Evolutionary conservation across 176 grass and related monocot genomes (phyloP).

Genomic region (Oryza meridionalis): DNA sequence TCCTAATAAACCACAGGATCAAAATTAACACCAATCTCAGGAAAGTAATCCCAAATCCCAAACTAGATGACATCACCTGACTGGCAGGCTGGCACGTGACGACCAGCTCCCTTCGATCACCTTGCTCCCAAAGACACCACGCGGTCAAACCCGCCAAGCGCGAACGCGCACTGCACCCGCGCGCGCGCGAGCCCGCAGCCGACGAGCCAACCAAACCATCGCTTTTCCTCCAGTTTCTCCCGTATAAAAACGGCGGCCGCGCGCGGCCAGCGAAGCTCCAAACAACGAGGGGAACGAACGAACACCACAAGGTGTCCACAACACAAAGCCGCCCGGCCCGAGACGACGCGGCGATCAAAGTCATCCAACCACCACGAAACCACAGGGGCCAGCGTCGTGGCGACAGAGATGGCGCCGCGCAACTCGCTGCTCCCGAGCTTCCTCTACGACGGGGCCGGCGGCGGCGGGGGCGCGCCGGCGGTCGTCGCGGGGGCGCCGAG

Average conservation of each 20-base stretch:
- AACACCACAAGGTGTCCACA: background rate
- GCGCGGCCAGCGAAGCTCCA: constrained; percentile 20
- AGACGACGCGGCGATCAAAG: background rate
- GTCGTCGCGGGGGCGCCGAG: constrained; percentile 55
- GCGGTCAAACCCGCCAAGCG: constrained; percentile 12
- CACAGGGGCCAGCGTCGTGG: background rate
- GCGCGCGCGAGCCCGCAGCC: background rate
- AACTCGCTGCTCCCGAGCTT: constrained; percentile 67
- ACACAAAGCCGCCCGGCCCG: background rate
- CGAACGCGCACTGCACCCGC: background rate
- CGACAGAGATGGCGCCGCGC: constrained; percentile 45
- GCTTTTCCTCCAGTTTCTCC: background rate
- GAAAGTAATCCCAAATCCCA: background rate
- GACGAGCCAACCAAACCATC: background rate
- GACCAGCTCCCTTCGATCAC: background rate
- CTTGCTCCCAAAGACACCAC: constrained; percentile 37
- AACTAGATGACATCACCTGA: background rate
- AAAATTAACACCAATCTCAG: background rate
- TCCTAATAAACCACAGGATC: background rate
- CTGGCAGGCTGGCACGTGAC: background rate
- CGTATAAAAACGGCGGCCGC: constrained; percentile 32
- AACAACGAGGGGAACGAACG: background rate
- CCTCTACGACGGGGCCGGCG: constrained; percentile 48
- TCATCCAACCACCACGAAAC: background rate
- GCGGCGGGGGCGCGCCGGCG: background rate